Conservation (phyloP, 225 moss, liverwort and hornwort genomes). For the Lunularia cruciata region DNA sequence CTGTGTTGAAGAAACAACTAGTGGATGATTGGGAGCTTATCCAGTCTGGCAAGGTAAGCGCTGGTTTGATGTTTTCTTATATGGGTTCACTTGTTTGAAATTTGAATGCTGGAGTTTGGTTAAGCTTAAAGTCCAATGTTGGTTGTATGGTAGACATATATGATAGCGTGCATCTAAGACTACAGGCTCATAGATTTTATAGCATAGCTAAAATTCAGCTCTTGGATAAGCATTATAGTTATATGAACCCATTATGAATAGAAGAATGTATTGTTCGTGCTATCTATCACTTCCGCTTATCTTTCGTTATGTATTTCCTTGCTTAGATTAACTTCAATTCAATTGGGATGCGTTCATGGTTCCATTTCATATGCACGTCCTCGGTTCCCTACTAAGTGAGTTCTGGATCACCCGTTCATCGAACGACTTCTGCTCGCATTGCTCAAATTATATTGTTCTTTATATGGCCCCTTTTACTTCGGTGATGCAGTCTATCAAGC, state of each 20-base stretch:
- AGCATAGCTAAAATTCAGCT: too few relatives aligned
- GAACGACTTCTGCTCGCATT: too few relatives aligned
- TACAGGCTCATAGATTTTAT: too few relatives aligned
- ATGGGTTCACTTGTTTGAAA: background rate
- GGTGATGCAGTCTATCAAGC: conserved; percentile 57
- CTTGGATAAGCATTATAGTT: too few relatives aligned
- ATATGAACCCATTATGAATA: too few relatives aligned
- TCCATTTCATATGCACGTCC: background rate
- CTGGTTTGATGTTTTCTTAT: background rate
- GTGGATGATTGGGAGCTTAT: conserved; percentile 94
- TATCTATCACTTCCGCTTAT: background rate
- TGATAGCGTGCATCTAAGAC: too few relatives aligned
- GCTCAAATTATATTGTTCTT: background rate
- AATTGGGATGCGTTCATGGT: background rate
- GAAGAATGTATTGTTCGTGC: too few relatives aligned
- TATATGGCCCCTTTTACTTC: background rate
- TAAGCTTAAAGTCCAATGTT: background rate
- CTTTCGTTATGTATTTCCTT: background rate
- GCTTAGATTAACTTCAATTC: background rate
- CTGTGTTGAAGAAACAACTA: conserved; percentile 84
- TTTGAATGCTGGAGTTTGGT: background rate
- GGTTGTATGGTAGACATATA: background rate
- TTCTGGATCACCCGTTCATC: too few relatives aligned
- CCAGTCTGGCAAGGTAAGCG: conserved; percentile 45
- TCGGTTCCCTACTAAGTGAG: background rate